Evolutionary conservation across 164 flowering plant genomes (phyloP).

Genomic region (Magnolia officinalis): DNA sequence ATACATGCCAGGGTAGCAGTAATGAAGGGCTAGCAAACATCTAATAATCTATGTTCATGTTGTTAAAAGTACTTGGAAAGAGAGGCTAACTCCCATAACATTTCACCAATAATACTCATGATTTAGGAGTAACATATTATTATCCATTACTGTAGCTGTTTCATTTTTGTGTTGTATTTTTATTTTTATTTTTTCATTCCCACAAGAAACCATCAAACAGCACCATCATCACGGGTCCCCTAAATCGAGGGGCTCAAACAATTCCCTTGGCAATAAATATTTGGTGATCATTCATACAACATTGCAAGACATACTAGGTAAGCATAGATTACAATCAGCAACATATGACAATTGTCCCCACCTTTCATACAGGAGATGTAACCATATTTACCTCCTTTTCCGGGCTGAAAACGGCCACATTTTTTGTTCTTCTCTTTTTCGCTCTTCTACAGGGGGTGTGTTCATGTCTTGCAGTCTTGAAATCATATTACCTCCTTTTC

Average conservation of each 20-base stretch:
- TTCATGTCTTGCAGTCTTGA: background rate
- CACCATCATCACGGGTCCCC: background rate
- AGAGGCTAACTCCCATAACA: too few species aligned
- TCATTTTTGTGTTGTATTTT: too few species aligned
- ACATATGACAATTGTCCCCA: background rate
- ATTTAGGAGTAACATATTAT: too few species aligned
- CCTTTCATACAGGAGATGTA: too few species aligned
- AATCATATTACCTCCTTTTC: constrained; percentile 81
- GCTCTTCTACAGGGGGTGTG: background rate
- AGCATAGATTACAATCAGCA: background rate
- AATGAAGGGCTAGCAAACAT: too few species aligned
- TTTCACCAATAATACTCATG: too few species aligned
- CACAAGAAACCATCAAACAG: background rate
- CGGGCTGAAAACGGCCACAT: background rate
- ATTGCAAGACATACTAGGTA: background rate
- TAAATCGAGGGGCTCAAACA: background rate
- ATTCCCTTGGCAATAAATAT: background rate
- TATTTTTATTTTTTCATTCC: background rate
- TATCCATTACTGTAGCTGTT: too few species aligned
- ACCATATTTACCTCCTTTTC: too few species aligned
- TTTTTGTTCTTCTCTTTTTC: background rate
- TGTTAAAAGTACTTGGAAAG: too few species aligned
- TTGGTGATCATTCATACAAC: background rate
- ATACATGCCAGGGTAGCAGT: too few species aligned
- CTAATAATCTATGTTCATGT: too few species aligned